Evolutionary conservation across 768 basidiomycete species (phyloP).

Genomic region (Hydnum rufescens): DNA sequence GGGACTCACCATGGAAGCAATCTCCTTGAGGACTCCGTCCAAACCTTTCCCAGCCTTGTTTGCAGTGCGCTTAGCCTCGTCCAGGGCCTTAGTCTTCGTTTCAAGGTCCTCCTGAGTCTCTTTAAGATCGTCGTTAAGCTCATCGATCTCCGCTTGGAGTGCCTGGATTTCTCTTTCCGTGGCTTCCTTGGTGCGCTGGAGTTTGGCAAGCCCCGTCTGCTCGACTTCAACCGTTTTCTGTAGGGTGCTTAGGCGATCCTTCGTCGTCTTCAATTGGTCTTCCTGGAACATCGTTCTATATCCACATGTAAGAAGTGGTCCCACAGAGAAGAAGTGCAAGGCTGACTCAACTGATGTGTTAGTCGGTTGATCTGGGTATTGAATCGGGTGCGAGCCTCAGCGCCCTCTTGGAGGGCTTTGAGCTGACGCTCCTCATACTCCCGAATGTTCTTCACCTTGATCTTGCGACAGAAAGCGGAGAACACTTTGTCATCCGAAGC

Average conservation of each 20-base stretch:
- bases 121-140: slow-evolving; percentile 40
- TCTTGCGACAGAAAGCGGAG: slow-evolving; percentile 52
- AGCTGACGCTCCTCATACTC: slow-evolving; percentile 89
- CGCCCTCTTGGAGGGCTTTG: slow-evolving; percentile 73
- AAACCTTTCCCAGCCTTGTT: slow-evolving; percentile 51
- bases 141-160: slow-evolving; percentile 33
- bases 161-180: slow-evolving; percentile 39
- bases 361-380: slow-evolving; percentile 75
- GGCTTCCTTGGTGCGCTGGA: slow-evolving; percentile 25
- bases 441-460: slow-evolving; percentile 63
- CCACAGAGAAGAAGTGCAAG: background rate
- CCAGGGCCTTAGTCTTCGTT: slow-evolving; percentile 52
- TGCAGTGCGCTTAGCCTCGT: slow-evolving; percentile 53
- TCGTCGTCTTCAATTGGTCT: slow-evolving; percentile 45
- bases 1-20: slow-evolving; percentile 45
- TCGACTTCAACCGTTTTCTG: slow-evolving; percentile 34
- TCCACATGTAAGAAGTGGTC: slow-evolving; percentile 6
- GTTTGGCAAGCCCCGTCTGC: slow-evolving; percentile 29
- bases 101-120: slow-evolving; percentile 43
- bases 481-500: slow-evolving; percentile 69
- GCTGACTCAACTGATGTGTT: slow-evolving; percentile 49
- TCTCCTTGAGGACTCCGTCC: slow-evolving; percentile 82
- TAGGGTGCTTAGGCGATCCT: slow-evolving; percentile 41
- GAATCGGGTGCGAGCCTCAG: slow-evolving; percentile 60
- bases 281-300: slow-evolving; percentile 60